A percentile compares a stretch with the other conserved stretches of the same genome.
Evolutionary conservation across 768 basidiomycete species (phyloP).

Genomic region (Phanerochaete sordida): DNA sequence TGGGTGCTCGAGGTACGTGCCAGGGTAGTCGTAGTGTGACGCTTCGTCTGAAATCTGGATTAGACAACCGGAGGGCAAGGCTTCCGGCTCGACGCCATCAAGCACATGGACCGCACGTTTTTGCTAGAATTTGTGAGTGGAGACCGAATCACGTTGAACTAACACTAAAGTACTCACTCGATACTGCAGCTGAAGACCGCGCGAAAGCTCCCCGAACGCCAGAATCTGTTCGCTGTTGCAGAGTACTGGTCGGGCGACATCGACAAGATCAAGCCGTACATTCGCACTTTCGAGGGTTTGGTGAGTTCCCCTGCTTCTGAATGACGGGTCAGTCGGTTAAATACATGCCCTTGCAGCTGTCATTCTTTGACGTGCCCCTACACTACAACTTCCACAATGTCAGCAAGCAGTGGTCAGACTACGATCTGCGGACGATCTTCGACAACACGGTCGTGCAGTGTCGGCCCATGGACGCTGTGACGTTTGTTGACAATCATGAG

Average conservation of each 20-base stretch:
- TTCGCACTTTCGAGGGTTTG: conserved; percentile 61
- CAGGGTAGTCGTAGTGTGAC: too few relatives aligned
- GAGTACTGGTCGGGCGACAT: conserved; percentile 84
- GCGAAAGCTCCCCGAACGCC: conserved; percentile 40
- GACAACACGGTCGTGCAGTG: conserved; percentile 62
- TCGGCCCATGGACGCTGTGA: conserved; percentile 79
- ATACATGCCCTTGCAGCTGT: conserved; percentile 43
- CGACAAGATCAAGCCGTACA: conserved; percentile 47
- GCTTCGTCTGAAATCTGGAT: neutral
- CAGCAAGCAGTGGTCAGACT: conserved; percentile 60
- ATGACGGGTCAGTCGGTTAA: neutral
- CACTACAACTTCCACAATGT: conserved; percentile 83
- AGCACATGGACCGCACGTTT: conserved; percentile 78
- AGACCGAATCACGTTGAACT: neutral
- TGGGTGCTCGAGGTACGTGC: conserved; percentile 62
- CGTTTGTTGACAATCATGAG: conserved; percentile 92
- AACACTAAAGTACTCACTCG: neutral
- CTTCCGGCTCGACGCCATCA: conserved; percentile 88
- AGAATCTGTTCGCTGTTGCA: conserved; percentile 62
- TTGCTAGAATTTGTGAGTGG: conserved; percentile 61
- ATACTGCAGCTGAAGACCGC: conserved; percentile 45
- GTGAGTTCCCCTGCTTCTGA: conserved; percentile 28
- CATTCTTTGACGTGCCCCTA: conserved; percentile 90
- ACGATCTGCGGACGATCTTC: conserved; percentile 75
- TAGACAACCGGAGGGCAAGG: conserved; percentile 70